phyloP scores from a whole-genome alignment of 2,329 filamentous ascomycete species.

The Phoma sp. region DNA sequence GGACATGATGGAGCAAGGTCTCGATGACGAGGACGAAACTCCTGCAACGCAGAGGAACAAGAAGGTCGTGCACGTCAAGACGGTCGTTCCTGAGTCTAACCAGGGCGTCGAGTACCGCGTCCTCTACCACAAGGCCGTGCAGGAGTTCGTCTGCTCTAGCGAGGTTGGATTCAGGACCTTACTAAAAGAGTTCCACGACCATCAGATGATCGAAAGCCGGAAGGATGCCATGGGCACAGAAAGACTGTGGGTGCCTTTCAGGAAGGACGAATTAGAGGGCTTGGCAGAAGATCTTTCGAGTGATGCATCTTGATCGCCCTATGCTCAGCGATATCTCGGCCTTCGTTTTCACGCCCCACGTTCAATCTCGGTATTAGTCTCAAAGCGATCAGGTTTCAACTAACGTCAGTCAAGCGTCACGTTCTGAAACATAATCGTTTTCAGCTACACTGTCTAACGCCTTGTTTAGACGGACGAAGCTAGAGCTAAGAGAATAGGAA shows the following conservation, averaged over 20 bases:
- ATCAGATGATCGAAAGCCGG: constrained; percentile 92
- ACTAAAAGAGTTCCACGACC: constrained; percentile 96
- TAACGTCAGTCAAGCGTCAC: no score
- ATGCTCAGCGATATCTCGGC: background rate
- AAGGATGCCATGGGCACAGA: constrained; percentile 88
- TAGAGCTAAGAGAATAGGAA: no score
- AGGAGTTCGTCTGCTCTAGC: constrained; percentile 95
- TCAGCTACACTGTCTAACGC: no score
- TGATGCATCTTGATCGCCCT: constrained; percentile 33
- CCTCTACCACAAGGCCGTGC: constrained; percentile 92
- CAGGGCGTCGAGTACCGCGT: constrained; percentile 86
- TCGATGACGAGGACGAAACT: constrained; percentile 31
- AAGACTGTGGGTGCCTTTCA: constrained; percentile 82
- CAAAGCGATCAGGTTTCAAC: no score
- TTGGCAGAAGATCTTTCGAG: constrained; percentile 77
- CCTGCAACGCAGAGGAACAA: constrained; percentile 29
- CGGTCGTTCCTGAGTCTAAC: constrained; percentile 40
- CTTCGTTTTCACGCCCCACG: background rate
- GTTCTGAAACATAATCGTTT: no score
- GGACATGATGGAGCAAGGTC: constrained; percentile 57
- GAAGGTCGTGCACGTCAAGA: constrained; percentile 35
- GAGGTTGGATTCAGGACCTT: constrained; percentile 95
- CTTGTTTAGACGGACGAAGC: no score
- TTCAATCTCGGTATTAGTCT: no score
- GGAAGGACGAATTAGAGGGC: constrained; percentile 85